Evolutionary conservation across 495 filamentous ascomycete genomes (phyloP).

Genomic region (Astrothelium subdiscretum): DNA sequence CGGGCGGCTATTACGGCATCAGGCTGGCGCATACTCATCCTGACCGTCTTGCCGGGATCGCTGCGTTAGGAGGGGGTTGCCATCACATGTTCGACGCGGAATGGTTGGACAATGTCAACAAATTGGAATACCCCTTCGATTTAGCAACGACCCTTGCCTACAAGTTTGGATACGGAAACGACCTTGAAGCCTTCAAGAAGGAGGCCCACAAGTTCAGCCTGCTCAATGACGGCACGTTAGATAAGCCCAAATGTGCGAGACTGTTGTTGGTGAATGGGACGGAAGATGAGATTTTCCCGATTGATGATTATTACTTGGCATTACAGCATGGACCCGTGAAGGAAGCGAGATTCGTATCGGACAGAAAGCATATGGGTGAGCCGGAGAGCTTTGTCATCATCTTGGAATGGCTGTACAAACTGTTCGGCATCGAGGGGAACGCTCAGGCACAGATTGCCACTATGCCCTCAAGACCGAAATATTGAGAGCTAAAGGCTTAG

Average conservation of each 20-base stretch:
- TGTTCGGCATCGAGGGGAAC: slow-evolving; percentile 28
- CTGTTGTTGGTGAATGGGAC: slow-evolving; percentile 56
- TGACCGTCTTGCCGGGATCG: slow-evolving; percentile 42
- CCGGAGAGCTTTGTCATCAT: slow-evolving; percentile 31
- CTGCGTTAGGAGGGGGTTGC: slow-evolving; percentile 61
- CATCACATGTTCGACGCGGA: slow-evolving; percentile 56
- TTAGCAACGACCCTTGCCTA: slow-evolving; percentile 52
- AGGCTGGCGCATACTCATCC: slow-evolving; percentile 61
- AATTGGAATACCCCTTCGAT: slow-evolving; percentile 68
- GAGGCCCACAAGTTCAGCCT: slow-evolving; percentile 61
- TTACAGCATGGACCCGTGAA: slow-evolving; percentile 63
- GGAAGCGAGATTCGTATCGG: slow-evolving; percentile 40
- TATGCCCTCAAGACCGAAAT: slow-evolving; percentile 29
- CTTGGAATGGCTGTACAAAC: slow-evolving; percentile 29
- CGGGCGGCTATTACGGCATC: slow-evolving; percentile 68
- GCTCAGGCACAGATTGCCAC: slow-evolving; percentile 26
- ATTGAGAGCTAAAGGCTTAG: slow-evolving; percentile 7
- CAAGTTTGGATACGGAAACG: slow-evolving; percentile 55
- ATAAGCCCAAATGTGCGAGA: slow-evolving; percentile 45
- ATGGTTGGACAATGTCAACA: slow-evolving; percentile 57
- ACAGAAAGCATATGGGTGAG: slow-evolving; percentile 34
- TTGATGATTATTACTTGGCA: slow-evolving; percentile 60
- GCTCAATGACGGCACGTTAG: slow-evolving; percentile 55
- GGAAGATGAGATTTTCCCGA: slow-evolving; percentile 47
- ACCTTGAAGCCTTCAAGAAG: slow-evolving; percentile 46